phyloP scores from a whole-genome alignment of 2,329 filamentous ascomycete genomes.

The Canariomyces notabilis region DNA sequence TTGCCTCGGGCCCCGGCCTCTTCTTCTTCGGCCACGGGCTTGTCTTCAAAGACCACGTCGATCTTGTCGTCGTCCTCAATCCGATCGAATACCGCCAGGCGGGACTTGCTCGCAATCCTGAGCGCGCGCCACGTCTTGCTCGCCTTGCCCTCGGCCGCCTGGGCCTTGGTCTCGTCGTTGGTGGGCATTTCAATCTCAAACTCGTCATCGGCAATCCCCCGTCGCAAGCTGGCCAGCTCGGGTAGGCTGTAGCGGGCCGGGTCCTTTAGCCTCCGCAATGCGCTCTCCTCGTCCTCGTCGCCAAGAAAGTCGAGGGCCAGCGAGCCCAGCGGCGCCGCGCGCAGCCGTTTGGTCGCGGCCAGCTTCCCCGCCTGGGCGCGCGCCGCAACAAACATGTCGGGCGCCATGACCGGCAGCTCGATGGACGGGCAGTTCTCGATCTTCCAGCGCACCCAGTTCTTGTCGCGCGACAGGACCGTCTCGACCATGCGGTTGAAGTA shows the following conservation, averaged over 20 bases:
- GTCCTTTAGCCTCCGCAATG: constrained; percentile 66
- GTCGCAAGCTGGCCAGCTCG: constrained; percentile 63
- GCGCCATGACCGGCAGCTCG: constrained; percentile 65
- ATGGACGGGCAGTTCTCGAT: constrained; percentile 88
- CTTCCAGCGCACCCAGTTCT: constrained; percentile 99
- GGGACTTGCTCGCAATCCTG: constrained; percentile 68
- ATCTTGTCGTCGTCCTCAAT: constrained; percentile 78
- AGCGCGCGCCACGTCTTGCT: constrained; percentile 90
- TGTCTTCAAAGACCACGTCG: constrained; percentile 48
- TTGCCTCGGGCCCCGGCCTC: constrained; percentile 32
- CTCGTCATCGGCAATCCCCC: constrained; percentile 71
- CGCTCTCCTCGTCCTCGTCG: constrained; percentile 53
- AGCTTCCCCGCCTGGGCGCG: constrained; percentile 60
- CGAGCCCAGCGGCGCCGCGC: constrained; percentile 64
- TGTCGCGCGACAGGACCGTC: constrained; percentile 89
- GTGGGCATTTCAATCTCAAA: constrained; percentile 81
- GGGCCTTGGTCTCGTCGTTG: constrained; percentile 52
- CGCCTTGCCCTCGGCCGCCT: constrained; percentile 64
- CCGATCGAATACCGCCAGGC: constrained; percentile 76
- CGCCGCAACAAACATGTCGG: constrained; percentile 64
- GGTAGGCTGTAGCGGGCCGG: constrained; percentile 62
- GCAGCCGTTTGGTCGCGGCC: constrained; percentile 66
- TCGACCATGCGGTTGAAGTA: constrained; percentile 97
- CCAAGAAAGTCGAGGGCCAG: constrained; percentile 74
- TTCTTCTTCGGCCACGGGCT: constrained; percentile 31